Evolutionary conservation across 192 early-diverging fungal genomes (phyloP), one percentile per base, ranked within the genome.

Genomic region (Coemansia sp.): DNA sequence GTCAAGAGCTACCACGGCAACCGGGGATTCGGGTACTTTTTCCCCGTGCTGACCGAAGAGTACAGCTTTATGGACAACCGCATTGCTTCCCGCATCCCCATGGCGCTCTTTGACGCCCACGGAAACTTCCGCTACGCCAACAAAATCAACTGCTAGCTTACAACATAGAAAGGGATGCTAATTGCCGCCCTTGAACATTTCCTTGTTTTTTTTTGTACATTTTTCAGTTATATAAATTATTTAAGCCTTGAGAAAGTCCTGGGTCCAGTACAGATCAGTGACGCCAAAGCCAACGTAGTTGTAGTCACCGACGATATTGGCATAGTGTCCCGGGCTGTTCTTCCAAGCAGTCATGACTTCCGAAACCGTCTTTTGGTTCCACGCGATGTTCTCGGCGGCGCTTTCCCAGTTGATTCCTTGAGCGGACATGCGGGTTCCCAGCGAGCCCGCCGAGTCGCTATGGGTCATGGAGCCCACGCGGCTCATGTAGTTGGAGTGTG

Each of bases 371-470:
- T 52, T 32, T 58, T 63, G 62, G 31, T 76, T 76, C 53, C 53
- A 58, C 15, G 81, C 81, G 20, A 82, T 62, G 58, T 82, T 82
- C 62, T 82, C 81, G 11, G 69, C 79, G 5, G 64, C 67, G 26
- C 37, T 62, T 5, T 42, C 51, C 64, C 62, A 76, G 32, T 49
- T 11, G 30, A 74, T 59, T 17, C 74, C 60, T 7, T 12, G 14
- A 0, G 28, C 50, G 10, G 59, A 41, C 30, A 78, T 53, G 10
- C 81, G 81, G 10, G 40, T 28, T 16, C 74, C 74, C 8, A 80
- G 43, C 8, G 59, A 40, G 6, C 81, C 81, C 1, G 48, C 52
- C 17, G 68, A 52, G 44, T 82, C 42, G 20, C 42, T 40, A 59
- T 82, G 81, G 3, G 81, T 82, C 71, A 82, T 80, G 5, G 68